Conservation (phyloP, 257 asterid species). For the Solanum rostratum region DNA sequence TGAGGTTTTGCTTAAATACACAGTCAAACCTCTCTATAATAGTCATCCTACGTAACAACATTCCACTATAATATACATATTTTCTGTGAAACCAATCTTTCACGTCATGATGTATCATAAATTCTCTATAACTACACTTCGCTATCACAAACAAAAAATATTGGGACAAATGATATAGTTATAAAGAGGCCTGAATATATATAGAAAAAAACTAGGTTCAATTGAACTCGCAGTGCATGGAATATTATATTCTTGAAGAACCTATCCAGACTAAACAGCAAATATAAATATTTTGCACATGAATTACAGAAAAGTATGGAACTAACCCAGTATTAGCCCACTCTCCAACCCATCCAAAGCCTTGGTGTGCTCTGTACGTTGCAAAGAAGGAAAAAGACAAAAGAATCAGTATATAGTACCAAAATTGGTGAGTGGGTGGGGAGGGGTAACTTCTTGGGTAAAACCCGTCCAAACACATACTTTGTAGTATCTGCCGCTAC, state of each 20-base stretch:
- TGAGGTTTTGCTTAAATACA: neutral
- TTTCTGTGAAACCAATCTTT: neutral
- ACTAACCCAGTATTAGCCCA: conserved; percentile 98
- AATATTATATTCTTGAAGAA: neutral
- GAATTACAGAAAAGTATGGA: neutral
- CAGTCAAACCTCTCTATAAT: neutral
- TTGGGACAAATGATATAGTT: neutral
- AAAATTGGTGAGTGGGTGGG: neutral
- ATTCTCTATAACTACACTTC: neutral
- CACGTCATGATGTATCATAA: neutral
- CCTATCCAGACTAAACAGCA: neutral
- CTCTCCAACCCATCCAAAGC: conserved; percentile 99
- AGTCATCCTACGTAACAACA: neutral
- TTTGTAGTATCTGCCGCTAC: conserved; percentile 82
- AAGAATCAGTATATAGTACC: neutral
- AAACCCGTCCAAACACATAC: conserved; percentile 17
- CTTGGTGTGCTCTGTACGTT: conserved; percentile 84
- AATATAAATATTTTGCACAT: neutral
- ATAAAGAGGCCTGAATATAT: neutral
- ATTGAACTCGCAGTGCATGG: neutral
- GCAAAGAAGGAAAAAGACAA: neutral
- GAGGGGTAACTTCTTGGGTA: too few relatives aligned
- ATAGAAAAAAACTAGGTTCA: neutral
- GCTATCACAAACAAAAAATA: neutral
- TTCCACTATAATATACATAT: neutral